Evolutionary conservation across 2,329 filamentous ascomycete genomes (phyloP).

Genomic region (Golovinomyces cichoracearum): DNA sequence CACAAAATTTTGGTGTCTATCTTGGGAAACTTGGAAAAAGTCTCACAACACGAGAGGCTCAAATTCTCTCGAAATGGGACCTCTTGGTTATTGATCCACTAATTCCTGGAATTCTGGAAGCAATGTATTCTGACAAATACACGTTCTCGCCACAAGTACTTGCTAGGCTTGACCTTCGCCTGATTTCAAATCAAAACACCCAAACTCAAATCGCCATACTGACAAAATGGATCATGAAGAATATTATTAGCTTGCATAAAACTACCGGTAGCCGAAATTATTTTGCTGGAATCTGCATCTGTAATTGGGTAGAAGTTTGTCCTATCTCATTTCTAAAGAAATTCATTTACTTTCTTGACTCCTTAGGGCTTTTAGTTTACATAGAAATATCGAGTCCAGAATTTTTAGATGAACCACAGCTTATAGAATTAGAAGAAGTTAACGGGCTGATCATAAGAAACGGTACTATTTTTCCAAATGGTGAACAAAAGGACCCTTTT

Average conservation of each 20-base stretch:
- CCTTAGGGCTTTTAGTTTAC: constrained; percentile 10
- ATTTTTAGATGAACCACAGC: constrained; percentile 8
- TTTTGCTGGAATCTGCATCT: constrained; percentile 8
- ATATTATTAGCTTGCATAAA: constrained; percentile 5
- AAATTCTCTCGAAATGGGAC: constrained; percentile 20
- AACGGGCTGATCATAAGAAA: constrained; percentile 20
- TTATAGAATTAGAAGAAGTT: constrained; percentile 10
- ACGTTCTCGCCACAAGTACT: constrained; percentile 6
- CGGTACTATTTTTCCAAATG: constrained; percentile 19
- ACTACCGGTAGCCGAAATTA: constrained; percentile 4
- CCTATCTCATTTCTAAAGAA: constrained; percentile 6
- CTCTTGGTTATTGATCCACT: constrained; percentile 20
- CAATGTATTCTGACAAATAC: constrained; percentile 10
- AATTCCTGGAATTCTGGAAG: constrained; percentile 15
- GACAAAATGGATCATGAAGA: constrained; percentile 4
- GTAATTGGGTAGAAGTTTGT: constrained; percentile 6
- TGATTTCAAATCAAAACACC: constrained; percentile 1
- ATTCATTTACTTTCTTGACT: constrained; percentile 9
- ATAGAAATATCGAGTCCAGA: constrained; percentile 10
- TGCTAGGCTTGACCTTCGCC: constrained; percentile 8
- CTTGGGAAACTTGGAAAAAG: constrained; percentile 17
- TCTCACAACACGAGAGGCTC: constrained; percentile 13
- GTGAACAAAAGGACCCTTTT: constrained; percentile 21
- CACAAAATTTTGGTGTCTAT: constrained; percentile 17
- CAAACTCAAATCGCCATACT: constrained; percentile 4